A percentile compares a stretch with the other conserved stretches of the same genome.
phyloP scores from a whole-genome alignment of 345 rosid genomes.

The Bretschneidera sinensis region DNA sequence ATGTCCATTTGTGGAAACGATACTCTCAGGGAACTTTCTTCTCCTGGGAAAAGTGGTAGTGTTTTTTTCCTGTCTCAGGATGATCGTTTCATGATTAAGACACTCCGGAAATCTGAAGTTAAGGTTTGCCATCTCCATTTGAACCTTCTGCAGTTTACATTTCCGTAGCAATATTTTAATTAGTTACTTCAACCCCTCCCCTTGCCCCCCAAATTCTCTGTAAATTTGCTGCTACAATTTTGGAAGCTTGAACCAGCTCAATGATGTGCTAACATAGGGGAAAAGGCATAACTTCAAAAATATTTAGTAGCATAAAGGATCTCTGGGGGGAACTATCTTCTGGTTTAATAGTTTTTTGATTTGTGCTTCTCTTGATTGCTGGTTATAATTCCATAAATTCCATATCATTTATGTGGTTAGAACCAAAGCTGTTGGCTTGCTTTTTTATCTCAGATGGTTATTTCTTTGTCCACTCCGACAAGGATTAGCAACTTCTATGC shows the following conservation, averaged over 20 bases:
- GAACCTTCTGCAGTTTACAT: slow-evolving; percentile 4
- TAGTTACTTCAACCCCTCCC: not conserved
- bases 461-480: too few species aligned
- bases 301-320: too few species aligned
- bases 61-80: slow-evolving; percentile 95
- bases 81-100: slow-evolving; percentile 97
- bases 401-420: too few species aligned
- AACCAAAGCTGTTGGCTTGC: not conserved
- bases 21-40: slow-evolving; percentile 94
- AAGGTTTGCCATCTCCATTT: slow-evolving; percentile 51
- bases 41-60: slow-evolving; percentile 98
- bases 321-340: too few species aligned
- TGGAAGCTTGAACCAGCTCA: too few species aligned
- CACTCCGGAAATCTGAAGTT: slow-evolving; percentile 94
- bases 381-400: too few species aligned
- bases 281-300: too few species aligned
- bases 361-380: too few species aligned
- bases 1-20: slow-evolving; percentile 98
- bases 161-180: not conserved
- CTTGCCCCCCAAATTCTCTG: too few species aligned
- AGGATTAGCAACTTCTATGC: not conserved
- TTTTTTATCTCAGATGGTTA: not conserved
- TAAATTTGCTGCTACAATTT: too few species aligned
- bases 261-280: too few species aligned
- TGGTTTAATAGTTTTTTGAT: too few species aligned